Base-by-base conservation (phyloP, 495 filamentous ascomycete genomes). In the Penicillium simplicissimum region DNA sequence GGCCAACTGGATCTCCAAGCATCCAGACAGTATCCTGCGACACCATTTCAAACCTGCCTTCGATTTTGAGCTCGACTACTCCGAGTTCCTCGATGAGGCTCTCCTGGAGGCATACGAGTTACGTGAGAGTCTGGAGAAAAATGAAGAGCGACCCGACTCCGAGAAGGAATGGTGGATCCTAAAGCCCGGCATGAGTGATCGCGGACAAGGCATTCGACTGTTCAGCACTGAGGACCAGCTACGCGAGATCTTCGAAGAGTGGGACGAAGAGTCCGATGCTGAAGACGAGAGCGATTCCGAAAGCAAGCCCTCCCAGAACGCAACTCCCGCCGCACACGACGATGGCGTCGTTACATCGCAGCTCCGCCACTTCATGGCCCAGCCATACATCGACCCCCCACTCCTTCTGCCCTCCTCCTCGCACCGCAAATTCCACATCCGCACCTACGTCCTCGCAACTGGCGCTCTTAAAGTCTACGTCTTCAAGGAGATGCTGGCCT, bases 111-210 rank as follows among this genome's bases (percentile, higher is more conserved):
- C 90, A 0, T 98, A 85, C 59, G 95, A 97, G 67, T 75, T 98
- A 23, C 81, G 85, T 19, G 93, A 89, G 15, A 90, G 88, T 51
- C 78, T 96, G 59, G 82, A 82, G 38, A 82, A 76, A 48, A 96
- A 96, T 67, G 79, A 78, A 58, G 71, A 71, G 38, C 71, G 69
- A 21, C 61, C 70, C 4, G 68, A 74, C 2, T 67, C 76, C 0
- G 83, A 90, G 66, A 82, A 81, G 52, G 90, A 96, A 75, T 98
- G 94, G 94, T 98, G 95, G 95, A 97, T 98, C 62, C 75, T 98
- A 42, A 98, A 98, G 71, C 95, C 95, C 0, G 86, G 93, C 1
- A 98, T 98, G 95, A 96, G 92, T 74, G 95, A 98, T 69, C 85
- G 93, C 5, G 95, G 94, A 3, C 92, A 97, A 69, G 95, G 95